Conservation (phyloP, 805 yeast species). For the Komagataella mondaviorum region DNA sequence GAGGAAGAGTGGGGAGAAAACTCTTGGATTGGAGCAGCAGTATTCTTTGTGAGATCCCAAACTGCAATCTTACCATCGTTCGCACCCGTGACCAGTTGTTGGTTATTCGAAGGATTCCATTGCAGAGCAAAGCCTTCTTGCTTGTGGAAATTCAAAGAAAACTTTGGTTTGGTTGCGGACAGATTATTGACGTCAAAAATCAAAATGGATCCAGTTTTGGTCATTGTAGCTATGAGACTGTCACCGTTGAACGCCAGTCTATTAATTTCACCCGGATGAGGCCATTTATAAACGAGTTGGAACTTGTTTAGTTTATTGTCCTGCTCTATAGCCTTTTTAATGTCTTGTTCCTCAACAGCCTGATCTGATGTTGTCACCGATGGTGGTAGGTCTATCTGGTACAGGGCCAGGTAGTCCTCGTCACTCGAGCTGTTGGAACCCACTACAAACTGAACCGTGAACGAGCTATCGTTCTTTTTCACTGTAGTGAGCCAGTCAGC, state of each 20-base stretch:
- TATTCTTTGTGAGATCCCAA: constrained; percentile 38
- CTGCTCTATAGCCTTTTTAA: constrained; percentile 9
- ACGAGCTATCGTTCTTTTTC: constrained; percentile 4
- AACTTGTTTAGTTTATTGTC: constrained; percentile 25
- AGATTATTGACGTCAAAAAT: constrained; percentile 21
- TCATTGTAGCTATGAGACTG: constrained; percentile 39
- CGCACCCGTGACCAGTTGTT: constrained; percentile 46
- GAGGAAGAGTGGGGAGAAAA: constrained; percentile 40
- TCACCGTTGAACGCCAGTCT: constrained; percentile 40
- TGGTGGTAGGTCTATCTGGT: constrained; percentile 32
- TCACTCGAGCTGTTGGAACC: constrained; percentile 33
- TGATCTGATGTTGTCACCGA: constrained; percentile 18
- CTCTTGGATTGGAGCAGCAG: constrained; percentile 28
- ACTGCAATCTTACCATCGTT: constrained; percentile 55
- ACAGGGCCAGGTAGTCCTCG: constrained; percentile 31
- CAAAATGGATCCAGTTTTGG: constrained; percentile 35
- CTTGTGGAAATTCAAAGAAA: constrained; percentile 37
- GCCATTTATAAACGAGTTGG: constrained; percentile 32
- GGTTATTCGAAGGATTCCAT: constrained; percentile 36
- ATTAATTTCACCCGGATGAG: constrained; percentile 57
- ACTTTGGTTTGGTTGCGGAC: constrained; percentile 6
- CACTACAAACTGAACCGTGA: constrained; percentile 20
- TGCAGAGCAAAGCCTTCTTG: constrained; percentile 60
- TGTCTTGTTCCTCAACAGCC: background rate
- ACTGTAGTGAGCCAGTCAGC: constrained; percentile 52